Evolutionary conservation across 805 yeast genomes (phyloP).

Genomic region (Candida montana): DNA sequence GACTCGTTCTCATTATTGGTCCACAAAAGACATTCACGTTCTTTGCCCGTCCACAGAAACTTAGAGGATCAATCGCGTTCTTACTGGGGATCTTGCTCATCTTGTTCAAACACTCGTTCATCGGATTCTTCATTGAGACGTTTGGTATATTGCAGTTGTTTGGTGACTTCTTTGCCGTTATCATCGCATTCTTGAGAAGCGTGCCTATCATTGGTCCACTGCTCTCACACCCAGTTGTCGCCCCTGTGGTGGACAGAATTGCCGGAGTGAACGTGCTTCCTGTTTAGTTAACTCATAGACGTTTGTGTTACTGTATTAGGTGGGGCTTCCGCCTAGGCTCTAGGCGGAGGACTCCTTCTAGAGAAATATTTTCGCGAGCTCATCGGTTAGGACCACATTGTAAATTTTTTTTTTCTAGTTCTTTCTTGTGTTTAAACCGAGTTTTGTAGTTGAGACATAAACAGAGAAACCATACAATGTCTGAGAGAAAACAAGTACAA

Average conservation of each 20-base stretch:
- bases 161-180: conserved; percentile 87
- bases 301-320: neutral
- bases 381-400: conserved; percentile 5
- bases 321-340: neutral
- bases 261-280: conserved; percentile 70
- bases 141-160: conserved; percentile 87
- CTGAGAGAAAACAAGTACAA: neutral
- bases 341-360: neutral
- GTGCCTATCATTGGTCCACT: conserved; percentile 85
- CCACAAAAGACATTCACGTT: conserved; percentile 75
- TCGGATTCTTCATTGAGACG: conserved; percentile 80
- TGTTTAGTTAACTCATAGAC: conserved; percentile 31
- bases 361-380: neutral
- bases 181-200: conserved; percentile 80
- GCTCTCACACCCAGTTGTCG: conserved; percentile 72
- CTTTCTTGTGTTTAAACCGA: neutral
- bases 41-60: conserved; percentile 80
- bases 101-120: conserved; percentile 66
- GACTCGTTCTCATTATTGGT: conserved; percentile 82
- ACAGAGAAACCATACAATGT: too few relatives aligned
- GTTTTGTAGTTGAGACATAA: neutral
- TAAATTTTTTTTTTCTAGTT: neutral
- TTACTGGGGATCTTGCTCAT: conserved; percentile 70
- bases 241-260: conserved; percentile 54
- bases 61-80: conserved; percentile 83